Conservation (phyloP, 2,329 filamentous ascomycete genomes). For the Trichophaea hybrida region DNA sequence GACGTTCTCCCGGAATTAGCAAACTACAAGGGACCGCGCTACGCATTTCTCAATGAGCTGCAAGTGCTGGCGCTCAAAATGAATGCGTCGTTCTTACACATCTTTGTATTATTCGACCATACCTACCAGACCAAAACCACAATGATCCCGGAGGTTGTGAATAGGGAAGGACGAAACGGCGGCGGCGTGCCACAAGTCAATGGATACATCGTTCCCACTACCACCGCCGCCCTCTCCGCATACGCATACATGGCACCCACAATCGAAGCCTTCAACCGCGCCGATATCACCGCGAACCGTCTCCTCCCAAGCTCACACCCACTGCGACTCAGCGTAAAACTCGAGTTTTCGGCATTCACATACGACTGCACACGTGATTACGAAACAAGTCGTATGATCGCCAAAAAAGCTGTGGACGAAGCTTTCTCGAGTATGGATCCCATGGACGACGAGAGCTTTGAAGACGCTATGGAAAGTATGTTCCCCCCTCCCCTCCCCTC, state of each 20-base stretch:
- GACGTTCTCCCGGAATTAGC: slow-evolving; percentile 76
- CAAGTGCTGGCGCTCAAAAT: slow-evolving; percentile 86
- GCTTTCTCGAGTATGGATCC: slow-evolving; percentile 84
- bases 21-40: slow-evolving; percentile 40
- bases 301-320: slow-evolving; percentile 80
- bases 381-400: slow-evolving; percentile 59
- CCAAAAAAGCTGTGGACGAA: slow-evolving; percentile 70
- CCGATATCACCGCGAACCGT: slow-evolving; percentile 56
- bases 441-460: slow-evolving; percentile 78
- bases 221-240: slow-evolving; percentile 3
- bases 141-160: slow-evolving; percentile 35
- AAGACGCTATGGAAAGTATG: slow-evolving; percentile 60
- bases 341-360: slow-evolving; percentile 83
- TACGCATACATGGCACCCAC: slow-evolving; percentile 70
- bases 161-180: slow-evolving; percentile 41
- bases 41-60: slow-evolving; percentile 43
- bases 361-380: slow-evolving; percentile 84
- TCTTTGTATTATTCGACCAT: slow-evolving; percentile 79
- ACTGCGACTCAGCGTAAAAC: slow-evolving; percentile 72
- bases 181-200: slow-evolving; percentile 11
- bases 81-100: slow-evolving; percentile 86
- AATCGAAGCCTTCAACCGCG: slow-evolving; percentile 64
- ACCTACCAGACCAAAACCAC: slow-evolving; percentile 32
- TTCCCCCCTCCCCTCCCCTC: slow-evolving; percentile 31
- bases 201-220: not conserved